Evolutionary conservation across 148 eudicot species (phyloP).

Genomic region (Mesembryanthemum crystallinum): DNA sequence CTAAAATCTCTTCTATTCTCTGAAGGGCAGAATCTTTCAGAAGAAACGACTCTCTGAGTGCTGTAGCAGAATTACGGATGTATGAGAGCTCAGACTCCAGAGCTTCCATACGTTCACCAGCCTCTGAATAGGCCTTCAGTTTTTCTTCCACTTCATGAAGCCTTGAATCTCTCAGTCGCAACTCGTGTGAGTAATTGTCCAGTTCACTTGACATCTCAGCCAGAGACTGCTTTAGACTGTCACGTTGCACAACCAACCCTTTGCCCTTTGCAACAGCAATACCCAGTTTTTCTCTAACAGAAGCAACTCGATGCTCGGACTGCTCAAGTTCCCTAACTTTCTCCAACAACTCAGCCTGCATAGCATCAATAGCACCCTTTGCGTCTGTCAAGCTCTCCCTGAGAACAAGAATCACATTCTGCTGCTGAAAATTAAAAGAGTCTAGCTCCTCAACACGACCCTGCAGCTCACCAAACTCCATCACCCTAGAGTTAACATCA

Average conservation of each 20-base stretch:
- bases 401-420: constrained; percentile 58
- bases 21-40: constrained; percentile 90
- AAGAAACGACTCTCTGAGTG: constrained; percentile 86
- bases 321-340: constrained; percentile 76
- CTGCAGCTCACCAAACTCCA: constrained; percentile 48
- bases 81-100: constrained; percentile 95
- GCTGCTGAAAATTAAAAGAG: constrained; percentile 43
- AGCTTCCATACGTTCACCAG: constrained; percentile 99
- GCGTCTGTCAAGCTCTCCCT: constrained; percentile 63
- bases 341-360: constrained; percentile 40
- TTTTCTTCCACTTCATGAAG: constrained; percentile 75
- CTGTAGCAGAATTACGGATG: constrained; percentile 96
- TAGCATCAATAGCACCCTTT: constrained; percentile 37
- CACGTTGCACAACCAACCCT: constrained; percentile 94
- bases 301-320: constrained; percentile 88
- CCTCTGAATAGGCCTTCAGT: constrained; percentile 84
- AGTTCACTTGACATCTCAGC: constrained; percentile 74
- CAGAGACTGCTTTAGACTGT: constrained; percentile 81
- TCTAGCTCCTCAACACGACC: constrained; percentile 47
- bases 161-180: constrained; percentile 67
- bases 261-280: constrained; percentile 98
- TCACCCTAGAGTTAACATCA: constrained; percentile 32
- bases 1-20: constrained; percentile 90
- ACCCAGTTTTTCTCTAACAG: constrained; percentile 86
- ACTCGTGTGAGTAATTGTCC: constrained; percentile 72